A percentile compares a stretch with the other conserved stretches of the same genome.
Conservation (phyloP, 2,329 filamentous ascomycete genomes). For the Ceratocystis diversiconidia region DNA sequence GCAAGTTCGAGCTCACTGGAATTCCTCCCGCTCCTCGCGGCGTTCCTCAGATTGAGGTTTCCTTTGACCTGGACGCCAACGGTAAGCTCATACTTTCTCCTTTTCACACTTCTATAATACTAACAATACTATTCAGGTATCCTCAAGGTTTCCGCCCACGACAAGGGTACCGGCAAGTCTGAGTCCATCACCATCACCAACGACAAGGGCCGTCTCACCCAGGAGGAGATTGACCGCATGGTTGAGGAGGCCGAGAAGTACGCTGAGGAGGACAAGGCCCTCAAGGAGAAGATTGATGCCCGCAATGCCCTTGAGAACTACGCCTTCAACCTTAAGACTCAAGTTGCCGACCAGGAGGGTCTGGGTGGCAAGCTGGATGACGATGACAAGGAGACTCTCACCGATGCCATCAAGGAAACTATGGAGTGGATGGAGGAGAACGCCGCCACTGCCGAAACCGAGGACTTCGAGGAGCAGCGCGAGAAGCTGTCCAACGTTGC, state of each 20-base stretch:
- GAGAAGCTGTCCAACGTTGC: slow-evolving; percentile 96
- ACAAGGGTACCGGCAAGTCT: slow-evolving; percentile 96
- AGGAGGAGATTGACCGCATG: slow-evolving; percentile 98
- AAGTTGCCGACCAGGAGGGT: slow-evolving; percentile 91
- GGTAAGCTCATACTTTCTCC: slow-evolving; percentile 30
- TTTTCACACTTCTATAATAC: background rate
- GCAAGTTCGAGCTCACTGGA: slow-evolving; percentile 94
- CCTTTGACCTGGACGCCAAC: slow-evolving; percentile 95
- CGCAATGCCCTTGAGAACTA: slow-evolving; percentile 98
- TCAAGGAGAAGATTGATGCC: slow-evolving; percentile 89
- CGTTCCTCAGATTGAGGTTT: slow-evolving; percentile 95
- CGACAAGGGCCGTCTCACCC: slow-evolving; percentile 93
- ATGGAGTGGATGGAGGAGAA: slow-evolving; percentile 97
- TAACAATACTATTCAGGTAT: slow-evolving; percentile 35
- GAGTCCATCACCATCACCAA: slow-evolving; percentile 99
- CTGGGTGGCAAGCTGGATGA: slow-evolving; percentile 97
- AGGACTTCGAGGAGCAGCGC: slow-evolving; percentile 99
- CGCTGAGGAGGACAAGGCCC: slow-evolving; percentile 98
- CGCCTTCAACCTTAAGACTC: slow-evolving; percentile 97
- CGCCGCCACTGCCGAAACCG: slow-evolving; percentile 64
- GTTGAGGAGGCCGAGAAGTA: slow-evolving; percentile 96
- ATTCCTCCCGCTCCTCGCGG: slow-evolving; percentile 92
- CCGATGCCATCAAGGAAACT: slow-evolving; percentile 93
- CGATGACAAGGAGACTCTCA: slow-evolving; percentile 92
- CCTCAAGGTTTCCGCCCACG: slow-evolving; percentile 84